These are phyloP conservation scores for Candida tropicalis DNA, from an alignment of 1,139 yeast genomes.

Conservation along the genomic window DNA sequence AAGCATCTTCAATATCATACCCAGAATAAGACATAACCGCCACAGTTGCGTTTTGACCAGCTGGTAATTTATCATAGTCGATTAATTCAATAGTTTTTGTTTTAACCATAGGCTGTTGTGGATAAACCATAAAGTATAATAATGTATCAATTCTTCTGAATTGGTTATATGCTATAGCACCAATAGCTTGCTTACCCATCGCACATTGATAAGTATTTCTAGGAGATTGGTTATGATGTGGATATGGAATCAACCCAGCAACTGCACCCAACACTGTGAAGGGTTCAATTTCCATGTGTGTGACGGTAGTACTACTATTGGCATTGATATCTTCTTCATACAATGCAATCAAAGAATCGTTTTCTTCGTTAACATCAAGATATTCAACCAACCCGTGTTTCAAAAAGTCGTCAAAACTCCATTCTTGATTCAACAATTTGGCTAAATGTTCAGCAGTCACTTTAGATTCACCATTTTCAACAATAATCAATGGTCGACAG, in stretches of 20 bases:
- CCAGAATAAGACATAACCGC: conserved; percentile 99
- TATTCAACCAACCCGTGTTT: conserved; percentile 89
- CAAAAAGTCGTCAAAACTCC: conserved; percentile 89
- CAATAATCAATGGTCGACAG: conserved; percentile 94
- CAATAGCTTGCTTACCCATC: conserved; percentile 99
- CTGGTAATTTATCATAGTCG: conserved; percentile 94
- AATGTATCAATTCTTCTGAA: conserved; percentile 94
- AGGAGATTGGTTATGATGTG: conserved; percentile 98
- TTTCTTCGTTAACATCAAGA: conserved; percentile 96
- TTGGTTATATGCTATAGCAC: conserved; percentile 97
- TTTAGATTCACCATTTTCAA: conserved; percentile 64
- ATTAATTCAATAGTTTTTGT: conserved; percentile 95
- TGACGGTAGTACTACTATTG: conserved; percentile 45
- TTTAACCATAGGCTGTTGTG: conserved; percentile 99
- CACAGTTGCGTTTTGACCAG: conserved; percentile 98
- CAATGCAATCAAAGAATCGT: conserved; percentile 90
- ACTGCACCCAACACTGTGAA: conserved; percentile 97
- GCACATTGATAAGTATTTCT: conserved; percentile 99
- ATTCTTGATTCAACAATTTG: conserved; percentile 62
- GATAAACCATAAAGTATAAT: conserved; percentile 93
- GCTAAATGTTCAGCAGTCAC: conserved; percentile 73
- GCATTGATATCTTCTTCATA: conserved; percentile 61
- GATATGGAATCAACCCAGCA: conserved; percentile 99
- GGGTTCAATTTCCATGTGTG: conserved; percentile 96
- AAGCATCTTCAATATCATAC: conserved; percentile 98